Conservation (phyloP, 176 grass and related monocot species). For the Lolium multiflorum region DNA sequence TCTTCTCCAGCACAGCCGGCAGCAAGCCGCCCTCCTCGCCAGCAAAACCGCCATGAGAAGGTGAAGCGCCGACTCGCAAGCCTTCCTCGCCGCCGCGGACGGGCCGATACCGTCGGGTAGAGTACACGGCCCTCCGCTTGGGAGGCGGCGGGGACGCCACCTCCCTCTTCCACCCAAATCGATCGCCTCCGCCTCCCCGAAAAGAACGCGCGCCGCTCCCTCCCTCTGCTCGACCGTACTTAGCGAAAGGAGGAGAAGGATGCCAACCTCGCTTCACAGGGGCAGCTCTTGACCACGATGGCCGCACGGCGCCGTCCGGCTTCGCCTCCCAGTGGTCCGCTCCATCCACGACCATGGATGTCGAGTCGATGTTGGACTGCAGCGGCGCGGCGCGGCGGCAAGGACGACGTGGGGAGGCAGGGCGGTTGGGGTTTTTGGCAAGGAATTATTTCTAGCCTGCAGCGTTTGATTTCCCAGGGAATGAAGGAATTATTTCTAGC, state of each 20-base stretch:
- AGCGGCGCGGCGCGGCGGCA: not conserved
- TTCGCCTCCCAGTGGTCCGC: not conserved
- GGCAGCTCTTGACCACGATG: not conserved
- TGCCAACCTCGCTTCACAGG: not conserved
- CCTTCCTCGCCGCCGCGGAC: conserved; percentile 4
- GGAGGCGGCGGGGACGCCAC: not conserved
- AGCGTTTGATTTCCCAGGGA: too few species aligned
- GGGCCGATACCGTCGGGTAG: conserved; percentile 27
- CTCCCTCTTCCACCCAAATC: not conserved
- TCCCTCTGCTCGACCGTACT: not conserved
- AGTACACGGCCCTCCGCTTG: conserved; percentile 22
- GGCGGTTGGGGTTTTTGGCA: not conserved
- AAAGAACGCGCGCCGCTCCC: not conserved
- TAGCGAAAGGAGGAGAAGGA: not conserved
- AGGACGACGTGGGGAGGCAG: not conserved
- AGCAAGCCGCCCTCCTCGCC: not conserved
- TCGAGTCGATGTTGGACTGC: too few species aligned
- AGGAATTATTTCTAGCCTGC: too few species aligned
- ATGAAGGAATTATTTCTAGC: too few species aligned
- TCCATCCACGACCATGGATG: not conserved
- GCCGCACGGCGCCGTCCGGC: not conserved
- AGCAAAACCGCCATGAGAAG: not conserved
- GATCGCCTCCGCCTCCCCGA: not conserved
- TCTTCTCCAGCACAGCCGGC: not conserved
- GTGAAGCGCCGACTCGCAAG: not conserved